Percentiles rank a stretch among this genome's conserved stretches.
Evolutionary conservation across 2,329 filamentous ascomycete species (phyloP).

Genomic region (Zymoseptoria crescenta): DNA sequence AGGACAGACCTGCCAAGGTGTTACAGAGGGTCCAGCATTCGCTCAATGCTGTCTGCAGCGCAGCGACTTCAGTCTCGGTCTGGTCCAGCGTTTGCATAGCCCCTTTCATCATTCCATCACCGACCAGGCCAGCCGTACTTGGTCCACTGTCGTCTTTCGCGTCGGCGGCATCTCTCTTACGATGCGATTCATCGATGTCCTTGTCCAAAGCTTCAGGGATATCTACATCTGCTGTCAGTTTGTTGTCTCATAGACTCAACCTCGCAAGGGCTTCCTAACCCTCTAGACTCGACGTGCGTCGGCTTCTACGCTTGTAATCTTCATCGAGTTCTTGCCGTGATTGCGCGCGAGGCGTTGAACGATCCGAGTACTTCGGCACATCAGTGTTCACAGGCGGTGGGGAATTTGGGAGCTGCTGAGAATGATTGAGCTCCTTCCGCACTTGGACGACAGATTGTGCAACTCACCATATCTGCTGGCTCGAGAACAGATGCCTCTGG

Average conservation of each 20-base stretch:
- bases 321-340: conserved; percentile 67
- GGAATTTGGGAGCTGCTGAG: background rate
- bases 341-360: conserved; percentile 73
- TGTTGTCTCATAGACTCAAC: background rate
- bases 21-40: conserved; percentile 96
- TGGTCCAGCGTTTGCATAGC: conserved; percentile 44
- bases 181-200: conserved; percentile 24
- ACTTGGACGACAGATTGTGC: background rate
- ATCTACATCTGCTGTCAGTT: conserved; percentile 29
- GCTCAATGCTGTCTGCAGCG: conserved; percentile 67
- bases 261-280: conserved; percentile 42
- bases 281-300: conserved; percentile 66
- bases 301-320: conserved; percentile 48
- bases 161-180: background rate
- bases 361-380: conserved; percentile 55
- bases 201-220: conserved; percentile 40
- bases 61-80: conserved; percentile 56
- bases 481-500: conserved; percentile 26
- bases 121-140: conserved; percentile 28
- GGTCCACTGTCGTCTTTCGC: conserved; percentile 21
- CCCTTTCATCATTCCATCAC: conserved; percentile 38
- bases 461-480: conserved; percentile 25
- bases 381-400: conserved; percentile 65
- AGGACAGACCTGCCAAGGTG: conserved; percentile 76
- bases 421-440: conserved; percentile 30